A percentile compares a stretch with the other conserved stretches of the same genome.
Evolutionary conservation across 2,329 filamentous ascomycete species (phyloP).

Genomic region (Arthrobotrys iridis): DNA sequence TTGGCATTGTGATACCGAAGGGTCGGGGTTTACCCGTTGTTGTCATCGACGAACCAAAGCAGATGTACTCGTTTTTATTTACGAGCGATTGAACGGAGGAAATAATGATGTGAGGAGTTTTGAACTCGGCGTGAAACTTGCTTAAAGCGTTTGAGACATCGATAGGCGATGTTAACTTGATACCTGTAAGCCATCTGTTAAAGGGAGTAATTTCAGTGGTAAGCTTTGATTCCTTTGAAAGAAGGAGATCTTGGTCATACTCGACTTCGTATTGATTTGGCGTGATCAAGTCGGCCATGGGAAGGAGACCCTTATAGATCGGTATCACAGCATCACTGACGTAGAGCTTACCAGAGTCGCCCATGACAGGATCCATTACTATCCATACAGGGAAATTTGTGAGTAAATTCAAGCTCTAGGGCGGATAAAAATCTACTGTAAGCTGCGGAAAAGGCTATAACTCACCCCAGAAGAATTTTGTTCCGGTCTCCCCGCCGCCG

Average conservation of each 20-base stretch:
- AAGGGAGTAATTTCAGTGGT: not conserved
- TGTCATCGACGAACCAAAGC: conserved; percentile 79
- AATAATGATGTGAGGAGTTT: conserved; percentile 87
- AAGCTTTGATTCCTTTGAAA: not conserved
- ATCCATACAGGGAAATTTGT: conserved; percentile 6
- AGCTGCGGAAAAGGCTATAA: conserved; percentile 5
- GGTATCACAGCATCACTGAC: conserved; percentile 91
- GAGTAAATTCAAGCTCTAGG: not conserved
- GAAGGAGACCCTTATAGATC: conserved; percentile 82
- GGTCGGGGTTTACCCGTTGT: conserved; percentile 75
- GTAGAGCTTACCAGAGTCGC: conserved; percentile 90
- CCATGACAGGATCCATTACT: conserved; percentile 98
- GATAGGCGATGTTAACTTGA: conserved; percentile 79
- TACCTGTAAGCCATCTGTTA: conserved; percentile 84
- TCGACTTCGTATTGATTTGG: conserved; percentile 98
- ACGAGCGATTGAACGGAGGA: conserved; percentile 78
- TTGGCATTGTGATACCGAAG: conserved; percentile 86
- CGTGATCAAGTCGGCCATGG: conserved; percentile 86
- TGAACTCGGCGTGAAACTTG: conserved; percentile 77
- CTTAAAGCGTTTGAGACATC: conserved; percentile 79
- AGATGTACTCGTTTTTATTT: conserved; percentile 68
- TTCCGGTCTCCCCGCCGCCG: conserved; percentile 68
- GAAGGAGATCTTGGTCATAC: conserved; percentile 64
- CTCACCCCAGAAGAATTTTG: conserved; percentile 84
- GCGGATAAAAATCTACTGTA: too few species aligned